phyloP scores from a whole-genome alignment of 2,329 filamentous ascomycete genomes.

The Cercospora citrullina region DNA sequence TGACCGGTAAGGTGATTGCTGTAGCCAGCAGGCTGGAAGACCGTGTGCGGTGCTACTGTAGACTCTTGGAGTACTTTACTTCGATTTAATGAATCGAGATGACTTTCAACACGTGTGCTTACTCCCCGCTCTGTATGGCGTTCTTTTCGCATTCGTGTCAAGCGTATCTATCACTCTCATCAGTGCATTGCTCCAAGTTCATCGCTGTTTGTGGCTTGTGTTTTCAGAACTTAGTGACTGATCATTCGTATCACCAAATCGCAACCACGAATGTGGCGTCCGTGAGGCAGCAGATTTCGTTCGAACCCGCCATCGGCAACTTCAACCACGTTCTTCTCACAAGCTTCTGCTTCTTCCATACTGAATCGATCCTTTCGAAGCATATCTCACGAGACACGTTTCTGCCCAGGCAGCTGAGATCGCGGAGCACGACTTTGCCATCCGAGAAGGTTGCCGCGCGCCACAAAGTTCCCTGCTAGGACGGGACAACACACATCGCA shows the following conservation, averaged over 20 bases:
- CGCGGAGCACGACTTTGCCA: background rate
- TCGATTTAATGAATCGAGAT: too few relatives aligned
- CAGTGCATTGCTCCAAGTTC: background rate
- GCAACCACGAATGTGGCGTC: background rate
- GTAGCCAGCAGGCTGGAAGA: background rate
- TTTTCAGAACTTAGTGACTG: background rate
- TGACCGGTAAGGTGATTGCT: background rate
- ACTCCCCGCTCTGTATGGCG: too few relatives aligned
- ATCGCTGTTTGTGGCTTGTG: background rate
- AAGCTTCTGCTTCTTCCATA: background rate
- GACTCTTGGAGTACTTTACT: background rate
- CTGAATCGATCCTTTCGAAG: background rate
- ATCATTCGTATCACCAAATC: background rate
- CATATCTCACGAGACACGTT: background rate
- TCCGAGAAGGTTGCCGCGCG: background rate
- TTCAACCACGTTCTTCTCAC: background rate
- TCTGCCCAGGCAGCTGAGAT: background rate
- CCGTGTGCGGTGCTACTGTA: background rate
- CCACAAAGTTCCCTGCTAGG: background rate
- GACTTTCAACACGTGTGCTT: too few relatives aligned
- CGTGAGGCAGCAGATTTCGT: background rate
- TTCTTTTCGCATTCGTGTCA: background rate
- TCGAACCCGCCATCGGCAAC: background rate
- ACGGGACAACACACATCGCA: background rate
- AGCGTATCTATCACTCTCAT: background rate